Evolutionary conservation across 495 filamentous ascomycete species (phyloP), one percentile per base, ranked within the genome.

Genomic region (Pyrenopolyporus hunteri): DNA sequence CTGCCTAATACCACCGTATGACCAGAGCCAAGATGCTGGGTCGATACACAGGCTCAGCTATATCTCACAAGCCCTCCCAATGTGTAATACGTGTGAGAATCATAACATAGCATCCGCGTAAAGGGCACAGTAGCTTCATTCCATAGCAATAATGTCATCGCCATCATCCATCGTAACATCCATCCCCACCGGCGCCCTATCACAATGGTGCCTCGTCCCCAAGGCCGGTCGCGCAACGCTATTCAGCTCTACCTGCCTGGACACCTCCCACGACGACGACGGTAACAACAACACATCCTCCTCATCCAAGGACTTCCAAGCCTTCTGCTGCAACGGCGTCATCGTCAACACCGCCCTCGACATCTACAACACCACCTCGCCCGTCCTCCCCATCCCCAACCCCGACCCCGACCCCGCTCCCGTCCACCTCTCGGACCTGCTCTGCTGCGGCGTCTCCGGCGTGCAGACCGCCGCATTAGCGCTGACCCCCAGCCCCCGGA

Each of bases 321-420:
- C 20, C 28, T 33, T 65, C 22, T 65, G 62, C 62, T 65, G 62
- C 62, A 36, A 54, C 43, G 61, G 61, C 49, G 14, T 49, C n/a
- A 59, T 64, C 48, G 49, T 64, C 26, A 28, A 64, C 42, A 57
- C 54, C 16, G 16, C 60, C 33, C 2, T 54, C 16, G 60, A 64
- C 47, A 22, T 64, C 2, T 64, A 64, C 35, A 32, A 26, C 22
- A 26, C 16, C 26, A 1, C 7, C 20, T 23, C 31, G 7, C 11
- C 6, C n/a, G 3, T 19, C 49, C 1, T 14, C 29, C 17, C 32
- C 32, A 3, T 14, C 29, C 17, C 32, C 32, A 7, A 22, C 20
- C 32, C 28, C 11, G 6, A 32, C 29, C 11, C 50, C 1, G 9
- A 29, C 23, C 10, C 1, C 9, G 25, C 5, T 9, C 55, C 36